Conservation (phyloP, 768 basidiomycete genomes). For the Boletus huronensis region DNA sequence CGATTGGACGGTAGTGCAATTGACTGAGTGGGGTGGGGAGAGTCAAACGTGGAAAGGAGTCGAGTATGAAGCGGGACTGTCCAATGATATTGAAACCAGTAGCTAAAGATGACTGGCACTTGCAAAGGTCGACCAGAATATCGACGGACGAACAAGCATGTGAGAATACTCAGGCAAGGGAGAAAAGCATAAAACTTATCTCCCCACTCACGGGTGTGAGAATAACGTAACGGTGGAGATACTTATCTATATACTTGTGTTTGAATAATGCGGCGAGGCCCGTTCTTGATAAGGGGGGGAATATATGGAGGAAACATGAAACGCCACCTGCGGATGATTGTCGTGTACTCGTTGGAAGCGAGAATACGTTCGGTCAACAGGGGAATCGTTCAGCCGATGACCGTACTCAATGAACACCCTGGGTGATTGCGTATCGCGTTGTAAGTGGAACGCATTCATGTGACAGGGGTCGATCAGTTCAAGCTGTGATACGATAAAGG, state of each 20-base stretch:
- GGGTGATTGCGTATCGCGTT: not conserved
- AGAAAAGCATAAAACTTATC: slow-evolving; percentile 2
- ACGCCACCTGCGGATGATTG: slow-evolving; percentile 8
- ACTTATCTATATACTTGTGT: not conserved
- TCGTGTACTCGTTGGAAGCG: not conserved
- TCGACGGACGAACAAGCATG: not conserved
- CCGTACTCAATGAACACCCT: not conserved
- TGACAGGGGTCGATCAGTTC: slow-evolving; percentile 7
- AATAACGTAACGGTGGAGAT: slow-evolving; percentile 8
- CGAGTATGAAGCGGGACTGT: not conserved
- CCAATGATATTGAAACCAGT: not conserved
- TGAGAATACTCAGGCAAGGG: slow-evolving; percentile 6
- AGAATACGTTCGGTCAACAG: not conserved
- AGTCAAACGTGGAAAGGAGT: not conserved
- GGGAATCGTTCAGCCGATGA: slow-evolving; percentile 11
- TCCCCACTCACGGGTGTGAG: slow-evolving; percentile 13
- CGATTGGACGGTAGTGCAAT: not conserved
- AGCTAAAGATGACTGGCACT: not conserved
- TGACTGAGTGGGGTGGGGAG: not conserved
- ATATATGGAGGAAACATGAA: not conserved
- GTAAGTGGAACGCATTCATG: slow-evolving; percentile 16
- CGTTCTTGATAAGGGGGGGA: slow-evolving; percentile 4
- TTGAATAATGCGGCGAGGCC: not conserved
- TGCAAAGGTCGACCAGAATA: not conserved
- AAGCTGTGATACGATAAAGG: slow-evolving; percentile 8